These are phyloP conservation scores for Suillus americanus DNA, from an alignment of 768 basidiomycete species.

Conservation along the genomic window DNA sequence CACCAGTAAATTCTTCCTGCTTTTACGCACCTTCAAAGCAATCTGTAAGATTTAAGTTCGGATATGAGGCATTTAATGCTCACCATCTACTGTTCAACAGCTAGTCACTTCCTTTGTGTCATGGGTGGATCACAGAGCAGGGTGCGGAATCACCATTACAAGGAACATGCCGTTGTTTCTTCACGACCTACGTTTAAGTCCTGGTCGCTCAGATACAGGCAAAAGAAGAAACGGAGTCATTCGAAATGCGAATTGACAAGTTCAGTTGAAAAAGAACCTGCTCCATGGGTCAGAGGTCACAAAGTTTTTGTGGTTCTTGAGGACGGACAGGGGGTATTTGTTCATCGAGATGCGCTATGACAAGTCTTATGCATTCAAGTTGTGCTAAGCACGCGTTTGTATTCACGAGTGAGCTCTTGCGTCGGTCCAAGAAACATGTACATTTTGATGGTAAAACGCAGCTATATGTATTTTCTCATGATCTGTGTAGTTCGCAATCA, in stretches of 20 bases:
- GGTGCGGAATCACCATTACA: neutral
- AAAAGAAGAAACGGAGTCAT: constrained; percentile 5
- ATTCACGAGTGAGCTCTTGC: neutral
- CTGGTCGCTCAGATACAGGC: neutral
- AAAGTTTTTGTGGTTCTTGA: constrained; percentile 25
- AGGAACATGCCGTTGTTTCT: neutral
- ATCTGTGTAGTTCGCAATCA: neutral
- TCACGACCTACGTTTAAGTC: neutral
- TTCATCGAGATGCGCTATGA: constrained; percentile 10
- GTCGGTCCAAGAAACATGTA: neutral
- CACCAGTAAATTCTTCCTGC: neutral
- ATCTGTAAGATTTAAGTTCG: neutral
- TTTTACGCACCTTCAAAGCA: neutral
- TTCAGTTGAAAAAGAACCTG: constrained; percentile 14
- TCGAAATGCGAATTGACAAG: constrained; percentile 2
- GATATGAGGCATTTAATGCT: neutral
- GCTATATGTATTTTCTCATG: neutral
- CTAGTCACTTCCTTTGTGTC: neutral
- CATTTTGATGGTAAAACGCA: neutral
- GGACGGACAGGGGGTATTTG: constrained; percentile 23
- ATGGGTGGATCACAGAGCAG: constrained; percentile 20
- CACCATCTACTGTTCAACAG: neutral
- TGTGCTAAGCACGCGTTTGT: neutral
- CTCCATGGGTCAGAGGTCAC: constrained; percentile 30
- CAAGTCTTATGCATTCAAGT: neutral